These are phyloP conservation scores for Pseudogymnoascus sp. DNA, from an alignment of 2,329 filamentous ascomycete species.

Conservation along the genomic window DNA sequence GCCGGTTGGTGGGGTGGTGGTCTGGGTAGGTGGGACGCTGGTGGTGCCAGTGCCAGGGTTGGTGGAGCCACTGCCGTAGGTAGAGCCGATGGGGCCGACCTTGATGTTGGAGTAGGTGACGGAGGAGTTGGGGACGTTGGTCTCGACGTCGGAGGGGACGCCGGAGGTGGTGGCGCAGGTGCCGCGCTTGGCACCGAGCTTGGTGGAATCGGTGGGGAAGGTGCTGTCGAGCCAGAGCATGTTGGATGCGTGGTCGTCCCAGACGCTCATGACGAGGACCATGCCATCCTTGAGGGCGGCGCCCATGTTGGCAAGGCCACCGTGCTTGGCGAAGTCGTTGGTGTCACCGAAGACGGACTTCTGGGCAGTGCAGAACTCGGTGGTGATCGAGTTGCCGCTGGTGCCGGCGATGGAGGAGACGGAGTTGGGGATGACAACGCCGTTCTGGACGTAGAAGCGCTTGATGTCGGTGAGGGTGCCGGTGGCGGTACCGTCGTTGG, in stretches of 20 bases:
- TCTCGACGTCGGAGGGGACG: slow-evolving; percentile 43
- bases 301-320: slow-evolving; percentile 50
- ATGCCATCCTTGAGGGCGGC: slow-evolving; percentile 49
- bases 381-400: slow-evolving; percentile 47
- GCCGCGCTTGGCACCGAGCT: slow-evolving; percentile 46
- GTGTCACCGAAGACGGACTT: slow-evolving; percentile 50
- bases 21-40: not conserved
- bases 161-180: slow-evolving; percentile 47
- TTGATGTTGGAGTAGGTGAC: slow-evolving; percentile 34
- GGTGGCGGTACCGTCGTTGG: slow-evolving; percentile 21
- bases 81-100: slow-evolving; percentile 27
- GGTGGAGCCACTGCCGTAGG: slow-evolving; percentile 16
- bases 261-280: slow-evolving; percentile 57
- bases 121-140: slow-evolving; percentile 36
- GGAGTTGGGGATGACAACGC: slow-evolving; percentile 45
- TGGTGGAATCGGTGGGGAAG: slow-evolving; percentile 46
- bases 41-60: not conserved
- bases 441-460: slow-evolving; percentile 51
- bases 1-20: not conserved
- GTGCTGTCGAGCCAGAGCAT: slow-evolving; percentile 71
- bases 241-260: slow-evolving; percentile 50
- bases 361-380: slow-evolving; percentile 49
- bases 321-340: slow-evolving; percentile 45
- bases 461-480: slow-evolving; percentile 44
- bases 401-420: slow-evolving; percentile 36